Percentiles rank a stretch among this genome's conserved stretches.
Evolutionary conservation across 2,329 filamentous ascomycete genomes (phyloP).

Genomic region (Purpureocillium takamizusanense): DNA sequence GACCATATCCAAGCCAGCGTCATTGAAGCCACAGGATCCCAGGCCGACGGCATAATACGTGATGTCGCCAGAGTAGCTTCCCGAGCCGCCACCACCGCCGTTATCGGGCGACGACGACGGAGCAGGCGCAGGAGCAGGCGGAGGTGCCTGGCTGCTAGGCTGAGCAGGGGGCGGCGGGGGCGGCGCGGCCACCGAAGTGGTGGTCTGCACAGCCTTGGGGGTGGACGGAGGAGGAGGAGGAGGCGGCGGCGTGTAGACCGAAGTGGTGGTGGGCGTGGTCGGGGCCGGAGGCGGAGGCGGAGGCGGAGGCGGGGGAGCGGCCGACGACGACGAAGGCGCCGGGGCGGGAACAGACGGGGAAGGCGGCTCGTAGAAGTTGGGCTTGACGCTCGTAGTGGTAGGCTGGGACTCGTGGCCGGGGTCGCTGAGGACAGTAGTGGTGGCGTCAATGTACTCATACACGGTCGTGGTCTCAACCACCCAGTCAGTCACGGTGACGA

Average conservation of each 20-base stretch:
- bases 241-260: constrained; percentile 3
- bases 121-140: constrained; percentile 6
- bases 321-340: constrained; percentile 14
- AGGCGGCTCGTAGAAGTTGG: constrained; percentile 20
- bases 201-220: constrained; percentile 12
- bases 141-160: constrained; percentile 8
- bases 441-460: constrained; percentile 38
- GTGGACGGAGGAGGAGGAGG: constrained; percentile 7
- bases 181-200: constrained; percentile 6
- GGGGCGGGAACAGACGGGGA: constrained; percentile 8
- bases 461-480: constrained; percentile 39
- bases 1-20: constrained; percentile 44
- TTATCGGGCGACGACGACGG: constrained; percentile 3
- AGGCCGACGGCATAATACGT: constrained; percentile 67
- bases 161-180: constrained; percentile 5
- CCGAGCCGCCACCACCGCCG: constrained; percentile 10
- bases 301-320: constrained; percentile 14
- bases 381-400: constrained; percentile 13
- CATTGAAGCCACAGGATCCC: constrained; percentile 58
- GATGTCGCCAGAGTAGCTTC: constrained; percentile 48
- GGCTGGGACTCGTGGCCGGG: constrained; percentile 20
- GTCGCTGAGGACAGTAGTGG: constrained; percentile 35
- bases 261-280: constrained; percentile 5
- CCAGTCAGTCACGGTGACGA: constrained; percentile 41
- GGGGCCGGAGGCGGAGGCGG: constrained; percentile 5